Percentiles rank a stretch among this genome's conserved stretches.
Evolutionary conservation across 192 early-diverging fungal species (phyloP).

Genomic region (Anaeromyces robustus): DNA sequence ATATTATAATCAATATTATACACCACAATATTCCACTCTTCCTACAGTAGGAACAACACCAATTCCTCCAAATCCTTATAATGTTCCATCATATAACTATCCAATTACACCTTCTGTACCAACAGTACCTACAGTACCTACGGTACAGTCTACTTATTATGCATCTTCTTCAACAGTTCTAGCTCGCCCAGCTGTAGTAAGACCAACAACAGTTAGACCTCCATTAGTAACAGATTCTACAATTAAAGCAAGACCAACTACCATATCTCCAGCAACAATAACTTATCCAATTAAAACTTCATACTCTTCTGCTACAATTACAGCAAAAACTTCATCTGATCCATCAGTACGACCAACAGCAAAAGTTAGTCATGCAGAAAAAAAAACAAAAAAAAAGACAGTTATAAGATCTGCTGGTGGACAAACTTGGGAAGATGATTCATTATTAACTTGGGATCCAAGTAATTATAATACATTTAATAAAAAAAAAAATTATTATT

Average conservation of each 20-base stretch:
- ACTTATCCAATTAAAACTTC: background rate
- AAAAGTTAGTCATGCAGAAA: background rate
- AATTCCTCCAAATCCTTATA: background rate
- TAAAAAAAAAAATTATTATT: no score
- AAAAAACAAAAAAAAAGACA: constrained; percentile 39
- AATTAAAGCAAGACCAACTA: background rate
- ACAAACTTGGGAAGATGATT: constrained; percentile 81
- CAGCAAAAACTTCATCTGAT: background rate
- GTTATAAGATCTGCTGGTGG: constrained; percentile 74
- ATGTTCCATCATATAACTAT: background rate
- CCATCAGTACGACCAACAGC: background rate
- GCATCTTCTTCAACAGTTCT: background rate
- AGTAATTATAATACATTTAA: constrained; percentile 17
- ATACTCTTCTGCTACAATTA: background rate
- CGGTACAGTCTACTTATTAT: background rate
- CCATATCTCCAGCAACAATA: background rate
- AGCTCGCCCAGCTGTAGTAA: no score
- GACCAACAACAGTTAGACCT: background rate
- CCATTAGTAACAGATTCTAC: background rate
- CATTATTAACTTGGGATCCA: constrained; percentile 70
- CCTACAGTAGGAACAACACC: background rate
- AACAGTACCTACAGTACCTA: background rate
- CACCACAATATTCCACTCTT: background rate
- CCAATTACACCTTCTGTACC: background rate
- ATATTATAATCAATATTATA: background rate